Conservation (phyloP, 352 stramenopile genomes). For the Pythium vanterpoolii region DNA sequence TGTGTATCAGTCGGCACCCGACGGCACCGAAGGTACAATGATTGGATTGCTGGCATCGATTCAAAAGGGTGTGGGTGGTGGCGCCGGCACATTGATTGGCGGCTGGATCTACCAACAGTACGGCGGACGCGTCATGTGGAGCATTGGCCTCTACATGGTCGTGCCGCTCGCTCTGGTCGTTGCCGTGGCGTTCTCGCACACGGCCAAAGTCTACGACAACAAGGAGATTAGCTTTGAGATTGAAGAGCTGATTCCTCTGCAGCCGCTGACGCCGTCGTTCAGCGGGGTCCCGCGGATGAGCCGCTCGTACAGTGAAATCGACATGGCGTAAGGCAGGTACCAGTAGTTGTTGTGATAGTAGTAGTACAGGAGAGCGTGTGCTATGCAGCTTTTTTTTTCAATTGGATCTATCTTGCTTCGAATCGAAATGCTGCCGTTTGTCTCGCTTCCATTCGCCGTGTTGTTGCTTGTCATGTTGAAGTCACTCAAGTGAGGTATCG, state of each 20-base stretch:
- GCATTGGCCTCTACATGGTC: constrained; percentile 40
- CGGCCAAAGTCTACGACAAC: constrained; percentile 24
- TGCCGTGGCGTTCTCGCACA: constrained; percentile 40
- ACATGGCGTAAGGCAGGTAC: not conserved
- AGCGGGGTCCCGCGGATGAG: constrained; percentile 4
- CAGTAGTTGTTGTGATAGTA: not conserved
- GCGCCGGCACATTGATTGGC: constrained; percentile 55
- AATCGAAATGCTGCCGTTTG: too few species aligned
- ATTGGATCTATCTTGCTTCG: too few species aligned
- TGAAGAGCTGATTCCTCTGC: constrained; percentile 19
- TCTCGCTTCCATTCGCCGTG: too few species aligned
- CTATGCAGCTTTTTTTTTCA: not conserved
- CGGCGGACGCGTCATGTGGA: constrained; percentile 59
- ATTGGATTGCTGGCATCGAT: constrained; percentile 61
- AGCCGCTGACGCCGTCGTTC: constrained; percentile 22
- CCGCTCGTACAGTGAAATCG: constrained; percentile 20
- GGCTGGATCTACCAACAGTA: constrained; percentile 73
- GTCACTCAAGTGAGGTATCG: not conserved
- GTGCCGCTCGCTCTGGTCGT: constrained; percentile 46
- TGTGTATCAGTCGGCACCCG: constrained; percentile 56
- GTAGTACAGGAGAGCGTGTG: not conserved
- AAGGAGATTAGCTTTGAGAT: constrained; percentile 9
- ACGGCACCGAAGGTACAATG: constrained; percentile 68
- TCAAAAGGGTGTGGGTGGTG: constrained; percentile 65
- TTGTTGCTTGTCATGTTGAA: constrained; percentile 3